These are phyloP conservation scores for Ilyonectria sp. DNA, from an alignment of 2,329 filamentous ascomycete genomes.

Conservation along the genomic window DNA sequence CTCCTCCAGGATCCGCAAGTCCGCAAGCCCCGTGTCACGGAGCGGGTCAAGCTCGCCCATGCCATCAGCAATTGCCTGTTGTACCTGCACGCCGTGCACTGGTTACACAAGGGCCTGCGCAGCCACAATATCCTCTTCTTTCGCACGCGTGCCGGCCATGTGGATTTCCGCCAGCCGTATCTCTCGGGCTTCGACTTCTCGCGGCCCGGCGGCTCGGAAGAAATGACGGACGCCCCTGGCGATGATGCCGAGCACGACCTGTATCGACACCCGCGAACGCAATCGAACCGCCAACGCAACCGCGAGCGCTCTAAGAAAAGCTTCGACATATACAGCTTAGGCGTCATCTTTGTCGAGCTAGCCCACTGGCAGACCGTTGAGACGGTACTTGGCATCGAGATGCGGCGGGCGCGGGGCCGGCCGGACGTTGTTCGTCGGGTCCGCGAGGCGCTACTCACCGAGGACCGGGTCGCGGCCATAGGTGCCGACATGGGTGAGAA, in stretches of 20 bases:
- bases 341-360: slow-evolving; percentile 67
- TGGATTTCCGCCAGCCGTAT: slow-evolving; percentile 59
- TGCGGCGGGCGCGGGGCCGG: slow-evolving; percentile 52
- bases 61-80: slow-evolving; percentile 67
- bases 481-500: slow-evolving; percentile 58
- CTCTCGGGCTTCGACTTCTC: slow-evolving; percentile 70
- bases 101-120: slow-evolving; percentile 72
- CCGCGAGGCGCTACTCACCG: slow-evolving; percentile 50
- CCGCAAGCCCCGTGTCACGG: slow-evolving; percentile 65
- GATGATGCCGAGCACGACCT: slow-evolving; percentile 62
- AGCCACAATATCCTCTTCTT: slow-evolving; percentile 70
- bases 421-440: slow-evolving; percentile 57
- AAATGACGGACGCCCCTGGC: slow-evolving; percentile 65
- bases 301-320: slow-evolving; percentile 61
- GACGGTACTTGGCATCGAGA: slow-evolving; percentile 57
- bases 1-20: slow-evolving; percentile 56
- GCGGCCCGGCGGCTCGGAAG: slow-evolving; percentile 64
- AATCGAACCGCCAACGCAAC: slow-evolving; percentile 52
- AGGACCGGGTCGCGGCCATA: slow-evolving; percentile 51
- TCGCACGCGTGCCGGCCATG: slow-evolving; percentile 45
- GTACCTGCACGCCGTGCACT: slow-evolving; percentile 69
- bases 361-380: slow-evolving; percentile 67
- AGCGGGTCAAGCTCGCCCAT: slow-evolving; percentile 66
- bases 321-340: slow-evolving; percentile 68
- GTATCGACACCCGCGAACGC: slow-evolving; percentile 65